Evolutionary conservation across 352 stramenopile genomes (phyloP).

Genomic region (Phytophthora constricta): DNA sequence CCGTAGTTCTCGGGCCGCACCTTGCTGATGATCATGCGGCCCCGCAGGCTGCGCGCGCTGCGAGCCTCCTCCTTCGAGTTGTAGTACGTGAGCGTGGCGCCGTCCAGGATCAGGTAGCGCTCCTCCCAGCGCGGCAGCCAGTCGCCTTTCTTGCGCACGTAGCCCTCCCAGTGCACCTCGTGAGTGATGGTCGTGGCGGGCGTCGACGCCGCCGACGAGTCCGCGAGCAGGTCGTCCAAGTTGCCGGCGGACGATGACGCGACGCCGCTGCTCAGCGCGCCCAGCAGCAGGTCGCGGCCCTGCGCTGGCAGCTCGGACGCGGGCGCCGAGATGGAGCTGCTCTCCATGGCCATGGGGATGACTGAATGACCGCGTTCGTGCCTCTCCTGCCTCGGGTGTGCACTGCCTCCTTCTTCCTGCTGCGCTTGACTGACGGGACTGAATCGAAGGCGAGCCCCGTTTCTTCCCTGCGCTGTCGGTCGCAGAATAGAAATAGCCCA

Average conservation of each 20-base stretch:
- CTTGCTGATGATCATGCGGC: conserved; percentile 82
- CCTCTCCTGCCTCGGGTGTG: conserved; percentile 6
- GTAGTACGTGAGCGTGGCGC: conserved; percentile 86
- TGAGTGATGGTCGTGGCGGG: conserved; percentile 56
- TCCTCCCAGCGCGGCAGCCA: conserved; percentile 92
- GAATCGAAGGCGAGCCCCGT: conserved; percentile 36
- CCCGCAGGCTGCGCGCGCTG: conserved; percentile 79
- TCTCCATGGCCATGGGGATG: conserved; percentile 23
- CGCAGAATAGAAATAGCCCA: conserved; percentile 33
- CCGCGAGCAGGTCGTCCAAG: conserved; percentile 48
- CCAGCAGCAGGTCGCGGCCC: conserved; percentile 53
- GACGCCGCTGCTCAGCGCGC: conserved; percentile 33
- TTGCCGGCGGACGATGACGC: conserved; percentile 3
- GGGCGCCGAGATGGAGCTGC: conserved; percentile 9
- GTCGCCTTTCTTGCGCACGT: conserved; percentile 89
- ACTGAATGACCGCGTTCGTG: conserved; percentile 34
- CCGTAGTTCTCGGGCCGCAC: conserved; percentile 88
- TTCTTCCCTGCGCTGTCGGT: conserved; percentile 19
- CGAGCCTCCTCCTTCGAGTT: conserved; percentile 88
- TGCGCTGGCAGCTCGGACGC: conserved; percentile 18
- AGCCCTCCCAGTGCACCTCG: conserved; percentile 90
- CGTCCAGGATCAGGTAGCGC: conserved; percentile 88
- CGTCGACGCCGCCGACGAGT: conserved; percentile 45
- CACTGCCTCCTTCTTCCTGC: background rate
- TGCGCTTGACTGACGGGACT: conserved; percentile 31